Evolutionary conservation across 2,329 filamentous ascomycete genomes (phyloP), one percentile per base, ranked within the genome.

Genomic region (Aphanocladium album): DNA sequence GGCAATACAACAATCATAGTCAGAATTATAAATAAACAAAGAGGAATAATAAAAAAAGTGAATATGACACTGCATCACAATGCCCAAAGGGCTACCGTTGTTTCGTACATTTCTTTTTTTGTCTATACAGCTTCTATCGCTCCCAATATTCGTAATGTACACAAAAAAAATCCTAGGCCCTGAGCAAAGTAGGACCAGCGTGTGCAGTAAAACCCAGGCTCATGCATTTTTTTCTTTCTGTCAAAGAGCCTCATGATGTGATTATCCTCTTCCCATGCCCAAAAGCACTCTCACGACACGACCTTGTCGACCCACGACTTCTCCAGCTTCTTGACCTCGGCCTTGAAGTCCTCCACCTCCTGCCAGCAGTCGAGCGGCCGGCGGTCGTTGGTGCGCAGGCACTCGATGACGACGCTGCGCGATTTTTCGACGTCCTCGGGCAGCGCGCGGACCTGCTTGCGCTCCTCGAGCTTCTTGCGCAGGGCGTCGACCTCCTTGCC

Each of bases 291-390:
- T 71, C 66, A 81, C 65, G 76, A 76, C 61, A 90, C 83, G 60
- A 96, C 86, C 78, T 88, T 91, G 71, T 96, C 89, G 39, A 97
- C 91, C 85, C 96, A 98, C 27, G 81, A 82, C 76, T 86, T 88
- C 83, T 97, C 93, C 76, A 97, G 75, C 78, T 85, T 86, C 67
- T 89, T 86, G 55, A 98, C 93, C 81, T 96, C 91, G 69, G 84
- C 83, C 84, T 93, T 96, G 76, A 98, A 98, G 21, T 80, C 81
- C 78, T 96, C 89, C 25, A 97, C 91, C 83, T 97, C 92, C 76
- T 87, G 83, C 89, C 90, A 97, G 83, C 93, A 98, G 79, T 97
- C 90, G 72, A 97, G 79, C 72, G 93, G 93, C 74, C 91, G 84
- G 65, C 91, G 83, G 76, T 97, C 93, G 74, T 97, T 88, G 70